These are phyloP conservation scores for Colletotrichum lini DNA, from an alignment of 2,329 filamentous ascomycete genomes.

Conservation along the genomic window DNA sequence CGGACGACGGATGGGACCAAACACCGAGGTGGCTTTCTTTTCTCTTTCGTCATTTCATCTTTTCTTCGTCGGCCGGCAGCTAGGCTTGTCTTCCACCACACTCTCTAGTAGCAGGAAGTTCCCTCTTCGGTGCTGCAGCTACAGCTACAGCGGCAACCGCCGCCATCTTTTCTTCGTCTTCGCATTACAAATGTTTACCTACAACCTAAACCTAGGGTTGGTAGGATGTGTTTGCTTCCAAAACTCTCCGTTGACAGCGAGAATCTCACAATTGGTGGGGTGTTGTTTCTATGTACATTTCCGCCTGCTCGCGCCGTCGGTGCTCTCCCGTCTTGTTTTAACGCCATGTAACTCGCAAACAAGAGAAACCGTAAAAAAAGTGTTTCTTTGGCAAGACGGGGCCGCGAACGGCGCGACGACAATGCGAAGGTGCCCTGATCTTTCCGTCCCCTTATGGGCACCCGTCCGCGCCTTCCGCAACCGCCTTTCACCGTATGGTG, in stretches of 20 bases:
- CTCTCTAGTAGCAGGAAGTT: conserved; percentile 1
- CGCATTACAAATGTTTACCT: conserved; percentile 42
- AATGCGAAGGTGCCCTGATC: conserved; percentile 13
- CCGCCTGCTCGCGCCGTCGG: conserved; percentile 37
- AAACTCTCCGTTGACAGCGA: conserved; percentile 25
- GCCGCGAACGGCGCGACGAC: conserved; percentile 36
- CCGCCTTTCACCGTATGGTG: background rate
- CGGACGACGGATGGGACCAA: background rate
- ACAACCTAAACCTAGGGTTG: conserved; percentile 31
- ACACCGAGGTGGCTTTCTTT: conserved; percentile 1
- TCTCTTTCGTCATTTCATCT: conserved; percentile 35
- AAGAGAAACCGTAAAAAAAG: background rate
- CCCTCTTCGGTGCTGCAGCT: background rate
- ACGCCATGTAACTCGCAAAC: background rate
- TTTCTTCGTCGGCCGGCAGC: conserved; percentile 26
- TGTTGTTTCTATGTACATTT: conserved; percentile 34
- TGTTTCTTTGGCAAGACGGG: background rate
- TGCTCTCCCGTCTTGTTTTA: background rate
- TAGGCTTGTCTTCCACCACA: conserved; percentile 2
- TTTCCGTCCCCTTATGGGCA: background rate
- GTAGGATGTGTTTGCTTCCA: conserved; percentile 3
- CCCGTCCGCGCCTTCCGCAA: conserved; percentile 25
- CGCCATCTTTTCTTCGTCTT: conserved; percentile 17
- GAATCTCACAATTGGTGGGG: conserved; percentile 21
- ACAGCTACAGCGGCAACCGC: background rate